Evolutionary conservation across 768 basidiomycete species (phyloP).

Genomic region (Termitomyces sp.): DNA sequence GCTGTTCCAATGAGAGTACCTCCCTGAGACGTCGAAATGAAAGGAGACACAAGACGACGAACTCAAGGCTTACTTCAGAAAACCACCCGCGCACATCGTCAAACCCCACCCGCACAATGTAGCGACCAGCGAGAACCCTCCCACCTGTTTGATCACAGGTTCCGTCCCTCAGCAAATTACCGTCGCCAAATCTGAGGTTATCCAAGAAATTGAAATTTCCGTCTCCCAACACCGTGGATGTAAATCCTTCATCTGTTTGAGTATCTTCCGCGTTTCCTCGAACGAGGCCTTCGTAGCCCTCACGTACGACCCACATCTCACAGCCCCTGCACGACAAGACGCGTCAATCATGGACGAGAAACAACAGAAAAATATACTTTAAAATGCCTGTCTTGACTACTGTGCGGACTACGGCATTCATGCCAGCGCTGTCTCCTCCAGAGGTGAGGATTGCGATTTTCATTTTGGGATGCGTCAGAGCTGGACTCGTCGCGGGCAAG

Average conservation of each 20-base stretch:
- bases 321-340: slow-evolving; percentile 61
- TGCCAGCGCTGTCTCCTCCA: slow-evolving; percentile 96
- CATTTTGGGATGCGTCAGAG: slow-evolving; percentile 35
- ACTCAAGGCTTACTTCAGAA: slow-evolving; percentile 53
- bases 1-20: slow-evolving; percentile 97
- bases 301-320: slow-evolving; percentile 93
- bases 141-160: slow-evolving; percentile 69
- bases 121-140: slow-evolving; percentile 78
- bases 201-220: slow-evolving; percentile 38
- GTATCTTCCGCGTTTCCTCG: slow-evolving; percentile 63
- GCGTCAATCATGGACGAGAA: neutral
- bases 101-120: slow-evolving; percentile 96
- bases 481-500: neutral
- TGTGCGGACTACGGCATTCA: slow-evolving; percentile 93
- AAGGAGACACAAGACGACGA: neutral
- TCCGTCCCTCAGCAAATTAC: slow-evolving; percentile 70
- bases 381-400: slow-evolving; percentile 92
- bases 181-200: slow-evolving; percentile 82
- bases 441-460: slow-evolving; percentile 94
- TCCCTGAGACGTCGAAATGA: slow-evolving; percentile 43
- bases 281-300: slow-evolving; percentile 98
- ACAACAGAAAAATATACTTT: slow-evolving; percentile 42
- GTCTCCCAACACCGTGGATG: slow-evolving; percentile 11
- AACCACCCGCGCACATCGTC: slow-evolving; percentile 98
- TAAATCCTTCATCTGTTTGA: slow-evolving; percentile 16